Conservation (phyloP, 2,329 filamentous ascomycete species). For the Botrytis tulipae region DNA sequence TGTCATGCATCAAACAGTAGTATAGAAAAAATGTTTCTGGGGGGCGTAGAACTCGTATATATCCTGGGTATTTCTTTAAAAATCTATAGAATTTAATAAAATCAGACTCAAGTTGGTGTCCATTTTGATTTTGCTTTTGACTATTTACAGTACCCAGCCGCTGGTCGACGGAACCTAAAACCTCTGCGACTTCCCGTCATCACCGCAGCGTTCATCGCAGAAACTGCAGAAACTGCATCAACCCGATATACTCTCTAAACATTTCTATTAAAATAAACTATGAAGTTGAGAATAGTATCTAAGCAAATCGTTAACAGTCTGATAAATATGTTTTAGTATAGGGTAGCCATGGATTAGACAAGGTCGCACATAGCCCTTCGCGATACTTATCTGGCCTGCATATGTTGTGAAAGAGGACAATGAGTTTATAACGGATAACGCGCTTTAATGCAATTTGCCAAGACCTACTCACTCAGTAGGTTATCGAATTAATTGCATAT, state of each 20-base stretch:
- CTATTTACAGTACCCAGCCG: not conserved
- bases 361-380: not conserved
- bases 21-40: conserved; percentile 52
- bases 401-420: not conserved
- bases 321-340: not conserved
- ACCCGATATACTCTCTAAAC: not conserved
- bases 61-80: not conserved
- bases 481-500: not conserved
- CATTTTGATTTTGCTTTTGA: not conserved
- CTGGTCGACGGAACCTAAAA: not conserved
- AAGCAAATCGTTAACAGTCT: not conserved
- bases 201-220: not conserved
- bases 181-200: not conserved
- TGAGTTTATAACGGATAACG: not conserved
- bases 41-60: conserved; percentile 27
- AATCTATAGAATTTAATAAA: not conserved
- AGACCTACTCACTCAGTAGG: not conserved
- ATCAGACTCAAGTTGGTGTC: not conserved
- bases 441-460: not conserved
- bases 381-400: not conserved
- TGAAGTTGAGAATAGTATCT: not conserved
- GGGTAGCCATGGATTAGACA: no score
- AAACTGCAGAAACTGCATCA: not conserved
- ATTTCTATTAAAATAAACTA: not conserved
- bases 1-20: conserved; percentile 35